Evolutionary conservation across 2,329 filamentous ascomycete genomes (phyloP), one percentile per base, ranked within the genome.

Genomic region (Westerdykella aurantiaca): DNA sequence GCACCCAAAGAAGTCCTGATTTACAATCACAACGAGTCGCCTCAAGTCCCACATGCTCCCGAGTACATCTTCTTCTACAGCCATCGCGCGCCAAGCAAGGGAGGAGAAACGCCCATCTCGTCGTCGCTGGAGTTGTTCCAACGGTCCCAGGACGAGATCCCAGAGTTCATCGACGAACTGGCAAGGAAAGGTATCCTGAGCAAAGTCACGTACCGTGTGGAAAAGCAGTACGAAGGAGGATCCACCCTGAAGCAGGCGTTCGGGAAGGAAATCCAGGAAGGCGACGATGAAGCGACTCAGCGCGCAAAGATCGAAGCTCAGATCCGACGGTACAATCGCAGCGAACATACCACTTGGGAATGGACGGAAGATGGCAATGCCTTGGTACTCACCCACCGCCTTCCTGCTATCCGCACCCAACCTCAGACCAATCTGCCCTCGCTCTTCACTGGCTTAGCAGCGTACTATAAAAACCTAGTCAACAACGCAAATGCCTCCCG

Each of bases 31-130:
- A 77, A 76, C 46, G 74, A 77, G 48, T 75, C 71, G 0, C 70
- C 71, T 0, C 73, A 75, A 47, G 72, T 75, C 0, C 74, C 74
- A 1, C 74, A 76, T 45, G 71, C 72, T 0, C 73, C 74, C 0
- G 73, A 72, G 46, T 76, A 76, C 45, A 70, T 76, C 39, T 74
- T 76, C 52, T 75, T 76, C 60, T 75, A 75, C 38, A 56, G 62
- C 1, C 67, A 75, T 44, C 58, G 55, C 5, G 70, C 61, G 0
- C 68, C 71, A 0, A 37, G 31, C 1, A 58, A 51, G 16, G 65
- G 67, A 1, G 66, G 67, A 5, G 72, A 75, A 48, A 71, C 70
- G 0, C 72, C 72, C 1, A 71, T 75, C n/a, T 72, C 71, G 0
- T 75, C 72, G 0, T 73, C 70, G 0, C 52, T 76, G 7, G 72